Percentiles rank a stretch among this genome's conserved stretches.
phyloP scores from a whole-genome alignment of 1,284 basidiomycete genomes.

The Somion occarium region DNA sequence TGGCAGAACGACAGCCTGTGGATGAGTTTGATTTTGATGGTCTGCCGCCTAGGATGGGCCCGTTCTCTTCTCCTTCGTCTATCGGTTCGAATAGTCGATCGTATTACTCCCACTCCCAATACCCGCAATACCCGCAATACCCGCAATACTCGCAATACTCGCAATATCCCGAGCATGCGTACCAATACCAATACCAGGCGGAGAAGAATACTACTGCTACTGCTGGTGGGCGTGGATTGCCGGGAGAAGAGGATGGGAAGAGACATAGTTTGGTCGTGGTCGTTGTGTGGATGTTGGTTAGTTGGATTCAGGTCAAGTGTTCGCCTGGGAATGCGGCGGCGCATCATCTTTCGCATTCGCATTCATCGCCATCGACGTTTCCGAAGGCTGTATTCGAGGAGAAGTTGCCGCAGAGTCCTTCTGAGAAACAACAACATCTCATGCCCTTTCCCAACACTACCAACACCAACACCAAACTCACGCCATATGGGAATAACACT shows the following conservation, averaged over 20 bases:
- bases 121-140: neutral
- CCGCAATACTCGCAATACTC: neutral
- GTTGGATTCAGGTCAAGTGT: conserved; percentile 26
- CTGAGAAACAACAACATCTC: neutral
- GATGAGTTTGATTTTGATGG: conserved; percentile 57
- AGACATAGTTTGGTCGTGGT: neutral
- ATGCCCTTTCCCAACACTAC: neutral
- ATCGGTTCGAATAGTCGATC: neutral
- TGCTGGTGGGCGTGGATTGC: neutral
- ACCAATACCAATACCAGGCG: neutral
- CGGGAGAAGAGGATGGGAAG: conserved; percentile 12
- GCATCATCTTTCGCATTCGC: neutral
- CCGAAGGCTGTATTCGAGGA: neutral
- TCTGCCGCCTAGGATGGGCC: conserved; percentile 28
- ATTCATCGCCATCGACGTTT: neutral
- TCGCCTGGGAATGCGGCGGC: conserved; percentile 22
- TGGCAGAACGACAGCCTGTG: conserved; percentile 35
- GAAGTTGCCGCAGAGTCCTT: neutral
- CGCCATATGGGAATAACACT: conserved; percentile 10
- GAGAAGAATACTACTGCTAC: neutral
- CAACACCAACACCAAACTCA: neutral
- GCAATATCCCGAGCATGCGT: neutral
- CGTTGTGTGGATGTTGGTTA: neutral
- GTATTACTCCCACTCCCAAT: no score
- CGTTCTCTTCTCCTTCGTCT: neutral